phyloP scores from a whole-genome alignment of 2,329 filamentous ascomycete genomes.

The Nemania bipapillata region DNA sequence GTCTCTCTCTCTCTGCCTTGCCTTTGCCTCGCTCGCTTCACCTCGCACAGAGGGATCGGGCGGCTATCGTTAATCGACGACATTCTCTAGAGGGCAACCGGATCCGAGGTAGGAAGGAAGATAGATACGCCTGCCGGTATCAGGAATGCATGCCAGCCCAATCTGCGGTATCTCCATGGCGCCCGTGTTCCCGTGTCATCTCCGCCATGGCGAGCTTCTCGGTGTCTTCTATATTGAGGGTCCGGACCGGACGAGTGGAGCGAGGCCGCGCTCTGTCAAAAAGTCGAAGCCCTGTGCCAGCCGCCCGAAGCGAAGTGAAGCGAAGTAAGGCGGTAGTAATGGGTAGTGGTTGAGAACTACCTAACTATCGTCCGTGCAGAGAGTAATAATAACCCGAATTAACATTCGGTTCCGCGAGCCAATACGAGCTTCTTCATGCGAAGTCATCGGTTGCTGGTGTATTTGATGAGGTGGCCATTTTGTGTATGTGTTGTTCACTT shows the following conservation, averaged over 20 bases:
- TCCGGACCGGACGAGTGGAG: conserved; percentile 1
- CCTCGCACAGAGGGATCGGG: not conserved
- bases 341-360: not conserved
- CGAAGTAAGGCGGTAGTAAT: not conserved
- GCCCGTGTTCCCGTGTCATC: conserved; percentile 9
- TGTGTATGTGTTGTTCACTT: not conserved
- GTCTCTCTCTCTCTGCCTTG: no score
- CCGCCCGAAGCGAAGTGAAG: conserved; percentile 3
- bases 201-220: not conserved
- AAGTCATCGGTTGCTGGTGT: not conserved
- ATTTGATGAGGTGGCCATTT: not conserved
- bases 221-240: not conserved
- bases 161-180: not conserved
- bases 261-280: not conserved
- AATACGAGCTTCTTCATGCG: not conserved
- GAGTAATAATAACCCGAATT: not conserved
- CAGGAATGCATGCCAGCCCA: no score
- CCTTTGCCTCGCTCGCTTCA: not conserved
- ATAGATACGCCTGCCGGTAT: not conserved
- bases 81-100: not conserved
- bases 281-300: not conserved
- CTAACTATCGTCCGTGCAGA: not conserved
- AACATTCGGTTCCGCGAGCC: not conserved
- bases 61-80: conserved; percentile 1
- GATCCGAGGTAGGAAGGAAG: not conserved